A percentile compares a stretch with the other conserved stretches of the same genome.
These are phyloP conservation scores for Lactarius psammicola DNA, from an alignment of 768 basidiomycete genomes.

Conservation along the genomic window DNA sequence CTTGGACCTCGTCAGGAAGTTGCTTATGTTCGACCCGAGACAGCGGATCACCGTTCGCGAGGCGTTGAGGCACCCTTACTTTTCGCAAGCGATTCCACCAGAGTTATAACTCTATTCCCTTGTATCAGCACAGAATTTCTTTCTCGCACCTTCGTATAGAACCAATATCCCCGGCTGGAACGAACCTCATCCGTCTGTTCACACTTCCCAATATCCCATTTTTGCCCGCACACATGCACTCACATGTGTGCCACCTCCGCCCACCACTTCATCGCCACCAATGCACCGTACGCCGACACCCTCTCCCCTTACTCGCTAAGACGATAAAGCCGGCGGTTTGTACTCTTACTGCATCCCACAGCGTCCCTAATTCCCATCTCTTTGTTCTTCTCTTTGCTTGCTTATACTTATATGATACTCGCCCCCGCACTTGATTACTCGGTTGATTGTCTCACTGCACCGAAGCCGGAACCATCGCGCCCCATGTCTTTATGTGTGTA, in stretches of 20 bases:
- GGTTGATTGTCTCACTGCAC: slow-evolving; percentile 22
- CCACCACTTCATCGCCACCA: slow-evolving; percentile 18
- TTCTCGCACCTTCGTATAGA: slow-evolving; percentile 23
- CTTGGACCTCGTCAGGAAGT: slow-evolving; percentile 80
- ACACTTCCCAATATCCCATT: slow-evolving; percentile 4
- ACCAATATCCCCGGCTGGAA: slow-evolving; percentile 22
- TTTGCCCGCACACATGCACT: slow-evolving; percentile 11
- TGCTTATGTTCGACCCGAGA: slow-evolving; percentile 87
- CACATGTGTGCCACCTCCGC: slow-evolving; percentile 2
- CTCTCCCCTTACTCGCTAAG: slow-evolving; percentile 18
- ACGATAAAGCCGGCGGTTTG: slow-evolving; percentile 23
- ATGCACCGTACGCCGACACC: slow-evolving; percentile 24
- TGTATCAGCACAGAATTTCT: slow-evolving; percentile 10
- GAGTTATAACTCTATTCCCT: slow-evolving; percentile 52
- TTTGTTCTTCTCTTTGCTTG: slow-evolving; percentile 21
- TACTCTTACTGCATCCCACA: slow-evolving; percentile 26
- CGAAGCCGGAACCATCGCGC: slow-evolving; percentile 20
- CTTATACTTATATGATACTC: slow-evolving; percentile 30
- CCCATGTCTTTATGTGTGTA: slow-evolving; percentile 25
- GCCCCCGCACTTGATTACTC: slow-evolving; percentile 18
- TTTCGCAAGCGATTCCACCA: slow-evolving; percentile 61
- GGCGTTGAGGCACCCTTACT: slow-evolving; percentile 87
- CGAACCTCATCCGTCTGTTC: slow-evolving; percentile 9
- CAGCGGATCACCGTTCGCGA: slow-evolving; percentile 86
- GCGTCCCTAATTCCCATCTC: slow-evolving; percentile 24